Conservation (phyloP, 1,284 basidiomycete species). For the Tylopilus sp. region DNA sequence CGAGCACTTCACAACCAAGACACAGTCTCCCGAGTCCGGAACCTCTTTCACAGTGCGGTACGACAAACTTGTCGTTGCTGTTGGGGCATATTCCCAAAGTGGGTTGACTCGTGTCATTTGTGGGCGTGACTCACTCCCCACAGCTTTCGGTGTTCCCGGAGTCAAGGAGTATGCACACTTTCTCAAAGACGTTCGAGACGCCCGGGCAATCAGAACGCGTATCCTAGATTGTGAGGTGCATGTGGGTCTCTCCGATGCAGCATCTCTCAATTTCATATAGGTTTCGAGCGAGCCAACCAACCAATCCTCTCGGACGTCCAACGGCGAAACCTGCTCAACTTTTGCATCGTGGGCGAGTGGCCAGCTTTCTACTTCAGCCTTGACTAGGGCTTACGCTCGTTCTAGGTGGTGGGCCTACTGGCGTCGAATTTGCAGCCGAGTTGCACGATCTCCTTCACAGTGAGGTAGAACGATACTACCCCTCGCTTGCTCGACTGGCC, state of each 20-base stretch:
- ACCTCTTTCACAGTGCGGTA: constrained; percentile 53
- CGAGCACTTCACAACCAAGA: constrained; percentile 11
- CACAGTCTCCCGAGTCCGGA: constrained; percentile 9
- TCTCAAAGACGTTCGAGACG: constrained; percentile 80
- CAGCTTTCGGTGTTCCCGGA: constrained; percentile 62
- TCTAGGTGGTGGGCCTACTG: constrained; percentile 69
- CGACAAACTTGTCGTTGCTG: constrained; percentile 82
- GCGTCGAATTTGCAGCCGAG: constrained; percentile 85
- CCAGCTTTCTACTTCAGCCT: neutral
- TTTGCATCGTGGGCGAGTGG: constrained; percentile 71
- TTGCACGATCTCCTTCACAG: constrained; percentile 78
- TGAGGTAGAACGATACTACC: constrained; percentile 70
- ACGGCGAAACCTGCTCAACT: constrained; percentile 66
- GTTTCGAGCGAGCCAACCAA: constrained; percentile 78
- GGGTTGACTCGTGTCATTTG: constrained; percentile 24
- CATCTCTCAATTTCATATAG: constrained; percentile 28
- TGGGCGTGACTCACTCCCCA: constrained; percentile 1
- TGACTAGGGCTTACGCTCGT: neutral
- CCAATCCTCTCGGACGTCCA: constrained; percentile 65
- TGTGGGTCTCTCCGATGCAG: neutral
- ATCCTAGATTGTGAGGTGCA: constrained; percentile 65
- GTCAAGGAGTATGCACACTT: constrained; percentile 80
- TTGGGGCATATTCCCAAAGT: constrained; percentile 84
- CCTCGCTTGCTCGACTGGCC: constrained; percentile 56
- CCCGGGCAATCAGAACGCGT: constrained; percentile 71